Base-by-base conservation (phyloP, 1,284 basidiomycete species). In the Stygiomarasmius scandens region DNA sequence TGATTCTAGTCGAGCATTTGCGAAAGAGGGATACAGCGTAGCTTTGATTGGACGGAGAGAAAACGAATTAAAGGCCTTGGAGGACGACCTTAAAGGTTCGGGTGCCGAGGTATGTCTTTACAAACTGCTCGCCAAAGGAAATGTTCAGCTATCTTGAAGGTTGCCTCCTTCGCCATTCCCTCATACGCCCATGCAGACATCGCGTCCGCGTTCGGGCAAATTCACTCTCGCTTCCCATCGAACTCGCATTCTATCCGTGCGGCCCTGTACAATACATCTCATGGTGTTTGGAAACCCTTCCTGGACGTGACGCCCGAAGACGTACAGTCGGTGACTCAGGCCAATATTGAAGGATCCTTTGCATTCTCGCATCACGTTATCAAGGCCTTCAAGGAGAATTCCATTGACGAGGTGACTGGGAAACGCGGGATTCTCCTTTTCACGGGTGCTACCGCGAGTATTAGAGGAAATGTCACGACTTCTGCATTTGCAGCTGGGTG, bases 401-500 rank as follows among this genome's bases (percentile, higher is more conserved):
- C 1, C 70, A 75, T 51, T 58, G 66, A 25, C 34, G 8, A 41
- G 24, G 27, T 68, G 0, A 69, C 59, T 38, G 81, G 82, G 27
- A 80, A 78, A 66, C 76, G 82, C 14, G 90, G 90, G 16, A 85
- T 87, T 1, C 71, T 93, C 48, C 79, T 93, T 34, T 90, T 92
- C 69, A 93, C 91, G 0, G 90, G 90, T 2, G 90, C 91, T 14
- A 92, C 90, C 11, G 83, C 87, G 0, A 80, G 83, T 53, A 59
- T 81, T n/a, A n/a, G 43, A 9, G 43, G 43, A 45, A 45, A 45
- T 51, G 71, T 74, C 10, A 75, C 71, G 2, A 92, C 89, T 0
- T 85, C 86, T 48, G 80, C 78, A 2, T 89, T 93, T 61, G 77
- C 89, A 6, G 83, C 85, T 34, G 32, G 32, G 32, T 34, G 32